These are phyloP conservation scores for Schizophyllum amplum DNA, from an alignment of 1,284 basidiomycete genomes.

Conservation along the genomic window DNA sequence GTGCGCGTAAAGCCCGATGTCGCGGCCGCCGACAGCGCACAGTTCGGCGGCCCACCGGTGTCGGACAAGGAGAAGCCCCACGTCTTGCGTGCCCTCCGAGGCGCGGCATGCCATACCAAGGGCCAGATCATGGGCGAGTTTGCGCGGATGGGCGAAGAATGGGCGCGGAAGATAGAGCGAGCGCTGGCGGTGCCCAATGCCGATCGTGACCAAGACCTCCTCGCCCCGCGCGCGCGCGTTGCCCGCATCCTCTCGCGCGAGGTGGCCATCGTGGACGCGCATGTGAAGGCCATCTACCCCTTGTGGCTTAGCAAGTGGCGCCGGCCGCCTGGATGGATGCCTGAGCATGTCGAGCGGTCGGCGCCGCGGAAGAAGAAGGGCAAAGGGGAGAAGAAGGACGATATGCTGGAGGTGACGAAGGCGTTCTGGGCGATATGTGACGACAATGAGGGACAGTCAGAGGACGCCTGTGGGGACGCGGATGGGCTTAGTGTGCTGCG, in stretches of 20 bases:
- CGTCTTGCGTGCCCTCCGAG: not conserved
- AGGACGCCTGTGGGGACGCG: not conserved
- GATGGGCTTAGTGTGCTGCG: not conserved
- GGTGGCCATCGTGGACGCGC: not conserved
- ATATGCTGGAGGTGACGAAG: not conserved
- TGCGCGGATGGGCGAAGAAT: not conserved
- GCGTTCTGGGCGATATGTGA: not conserved
- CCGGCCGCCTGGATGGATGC: not conserved
- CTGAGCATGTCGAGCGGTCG: not conserved
- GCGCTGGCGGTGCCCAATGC: not conserved
- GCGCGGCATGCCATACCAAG: not conserved
- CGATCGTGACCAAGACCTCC: too few relatives aligned
- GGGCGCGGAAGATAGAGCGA: not conserved
- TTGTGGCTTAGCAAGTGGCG: not conserved
- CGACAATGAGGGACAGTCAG: not conserved
- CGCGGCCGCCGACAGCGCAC: conserved; percentile 14
- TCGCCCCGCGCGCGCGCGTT: not conserved
- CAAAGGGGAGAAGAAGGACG: not conserved
- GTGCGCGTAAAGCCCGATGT: conserved; percentile 30
- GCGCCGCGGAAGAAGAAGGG: not conserved
- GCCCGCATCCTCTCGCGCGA: not conserved
- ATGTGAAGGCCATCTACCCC: not conserved
- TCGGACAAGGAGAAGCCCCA: not conserved
- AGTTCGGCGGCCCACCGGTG: not conserved
- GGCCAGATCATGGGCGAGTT: not conserved